Evolutionary conservation across 108 stramenopile species (phyloP), one percentile per base, ranked within the genome.

Genomic region (Discostella pseudostelligera): DNA sequence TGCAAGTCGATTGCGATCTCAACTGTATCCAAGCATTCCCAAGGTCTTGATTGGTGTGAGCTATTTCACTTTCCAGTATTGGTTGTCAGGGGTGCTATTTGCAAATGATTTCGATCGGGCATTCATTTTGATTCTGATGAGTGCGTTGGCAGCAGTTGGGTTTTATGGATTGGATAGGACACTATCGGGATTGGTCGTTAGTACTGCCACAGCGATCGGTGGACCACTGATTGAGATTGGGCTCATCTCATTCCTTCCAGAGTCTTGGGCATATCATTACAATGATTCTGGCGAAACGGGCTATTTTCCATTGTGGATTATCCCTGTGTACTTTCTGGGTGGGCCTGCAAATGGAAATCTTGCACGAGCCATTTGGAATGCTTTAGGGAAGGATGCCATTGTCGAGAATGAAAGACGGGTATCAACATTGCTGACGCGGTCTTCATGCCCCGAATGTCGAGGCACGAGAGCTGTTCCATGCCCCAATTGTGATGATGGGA

Each of bases 341-440:
- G 93, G 93, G 24, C 93, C 93, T 8, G 93, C 93, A 24, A 79
- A 82, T 59, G 93, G 93, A 8, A 92, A 94, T 69, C 57, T 94
- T 26, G 93, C 93, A 26, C 65, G 93, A 44, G 70, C 82, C 5
- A 68, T 90, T 78, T 88, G 89, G 92, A 76, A 86, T 50, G 67
- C 62, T 4, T 49, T 92, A 32, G 60, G 54, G 24, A 55, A 59
- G 8, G 14, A 62, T 20, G 56, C 43, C 1, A 35, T 9, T 16
- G 37, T 32, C 20, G 11, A 40, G 29, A 39, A 28, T 17, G 42
- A 17, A 8, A 37, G 4, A 10, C n/a, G 19, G 42, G 24, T 28
- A 21, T 21, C 17, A 47, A 24, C 32, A 19, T 36, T 42, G 8
- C 25, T 47, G n/a, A 25, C 39, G 16, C 60, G 25, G 20, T 53